phyloP scores from a whole-genome alignment of 257 asterid genomes.

The Capsicum rhomboideum region DNA sequence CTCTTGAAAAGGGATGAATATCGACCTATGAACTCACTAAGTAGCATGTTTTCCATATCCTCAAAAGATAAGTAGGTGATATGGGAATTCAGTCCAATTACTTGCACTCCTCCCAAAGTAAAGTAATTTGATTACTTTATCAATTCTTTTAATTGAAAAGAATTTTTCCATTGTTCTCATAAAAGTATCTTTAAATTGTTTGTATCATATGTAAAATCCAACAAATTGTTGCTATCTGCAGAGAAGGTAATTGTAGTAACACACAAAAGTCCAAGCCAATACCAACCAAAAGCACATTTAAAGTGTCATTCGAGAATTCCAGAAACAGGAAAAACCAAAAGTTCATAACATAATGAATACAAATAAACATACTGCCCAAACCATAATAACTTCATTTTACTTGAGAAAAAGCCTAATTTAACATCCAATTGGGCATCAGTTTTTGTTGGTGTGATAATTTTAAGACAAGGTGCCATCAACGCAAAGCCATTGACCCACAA shows the following conservation, averaged over 20 bases:
- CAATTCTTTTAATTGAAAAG: not conserved
- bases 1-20: not conserved
- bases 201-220: too few species aligned
- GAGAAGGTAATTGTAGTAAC: not conserved
- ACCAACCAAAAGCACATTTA: not conserved
- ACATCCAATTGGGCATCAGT: not conserved
- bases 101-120: not conserved
- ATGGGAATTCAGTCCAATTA: not conserved
- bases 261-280: not conserved
- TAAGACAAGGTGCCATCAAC: slow-evolving; percentile 16
- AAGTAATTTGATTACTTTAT: not conserved
- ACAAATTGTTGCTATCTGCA: too few species aligned
- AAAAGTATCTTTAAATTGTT: too few species aligned
- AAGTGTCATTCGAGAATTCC: not conserved
- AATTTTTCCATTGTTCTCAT: not conserved
- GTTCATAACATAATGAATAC: too few species aligned
- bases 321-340: not conserved
- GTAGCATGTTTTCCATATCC: too few species aligned
- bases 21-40: too few species aligned
- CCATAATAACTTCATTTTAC: not conserved
- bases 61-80: too few species aligned
- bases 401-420: not conserved
- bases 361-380: not conserved
- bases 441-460: not conserved
- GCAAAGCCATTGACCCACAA: slow-evolving; percentile 62